A percentile compares a stretch with the other conserved stretches of the same genome.
Conservation (phyloP, 441 rosid genomes). For the Pelargonium citronellum region DNA sequence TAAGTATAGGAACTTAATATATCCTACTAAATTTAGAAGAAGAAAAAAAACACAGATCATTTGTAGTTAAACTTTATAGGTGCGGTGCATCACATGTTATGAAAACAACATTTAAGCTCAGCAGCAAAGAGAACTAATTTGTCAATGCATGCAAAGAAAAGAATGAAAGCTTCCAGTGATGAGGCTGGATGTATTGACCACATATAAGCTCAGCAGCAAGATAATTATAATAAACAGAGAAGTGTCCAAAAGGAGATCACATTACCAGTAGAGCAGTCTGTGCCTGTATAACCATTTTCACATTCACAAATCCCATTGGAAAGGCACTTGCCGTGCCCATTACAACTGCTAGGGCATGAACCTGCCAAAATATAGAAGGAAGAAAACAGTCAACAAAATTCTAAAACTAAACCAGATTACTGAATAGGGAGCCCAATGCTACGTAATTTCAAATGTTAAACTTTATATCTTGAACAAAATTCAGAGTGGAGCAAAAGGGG, state of each 20-base stretch:
- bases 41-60: too few relatives aligned
- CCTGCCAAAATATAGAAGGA: conserved; percentile 33
- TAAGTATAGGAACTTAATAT: too few relatives aligned
- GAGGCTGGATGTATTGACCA: neutral
- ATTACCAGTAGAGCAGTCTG: conserved; percentile 10
- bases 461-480: neutral
- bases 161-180: neutral
- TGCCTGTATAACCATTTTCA: conserved; percentile 29
- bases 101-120: too few relatives aligned
- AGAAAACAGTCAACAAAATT: neutral
- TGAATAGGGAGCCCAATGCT: neutral
- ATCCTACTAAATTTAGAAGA: too few relatives aligned
- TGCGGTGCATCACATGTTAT: too few relatives aligned
- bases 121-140: too few relatives aligned
- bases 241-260: neutral
- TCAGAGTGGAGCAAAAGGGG: conserved; percentile 13
- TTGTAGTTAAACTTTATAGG: too few relatives aligned
- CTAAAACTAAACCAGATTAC: neutral
- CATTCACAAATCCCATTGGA: conserved; percentile 68
- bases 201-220: neutral
- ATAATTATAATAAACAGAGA: neutral
- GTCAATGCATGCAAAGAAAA: too few relatives aligned
- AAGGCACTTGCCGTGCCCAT: conserved; percentile 70
- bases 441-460: neutral
- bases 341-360: conserved; percentile 80